A percentile compares a stretch with the other conserved stretches of the same genome.
These are phyloP conservation scores for Nakazawaea siamensis DNA, from an alignment of 805 yeast species.

Conservation along the genomic window DNA sequence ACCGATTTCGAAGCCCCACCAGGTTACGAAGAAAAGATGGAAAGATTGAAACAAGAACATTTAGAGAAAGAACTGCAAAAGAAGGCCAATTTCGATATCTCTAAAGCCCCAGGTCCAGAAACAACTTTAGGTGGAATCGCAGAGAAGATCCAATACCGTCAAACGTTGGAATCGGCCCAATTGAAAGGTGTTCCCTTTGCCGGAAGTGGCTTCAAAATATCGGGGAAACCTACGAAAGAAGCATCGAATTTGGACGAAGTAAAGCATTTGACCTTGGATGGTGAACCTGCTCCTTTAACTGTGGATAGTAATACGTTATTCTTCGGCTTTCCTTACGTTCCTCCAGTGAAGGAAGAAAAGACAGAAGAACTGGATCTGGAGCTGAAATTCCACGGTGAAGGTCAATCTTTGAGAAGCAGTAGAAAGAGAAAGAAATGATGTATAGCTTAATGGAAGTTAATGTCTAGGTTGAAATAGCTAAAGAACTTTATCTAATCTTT, in stretches of 20 bases:
- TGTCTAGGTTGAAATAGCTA: neutral
- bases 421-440: constrained; percentile 17
- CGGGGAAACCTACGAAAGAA: constrained; percentile 42
- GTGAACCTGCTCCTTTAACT: constrained; percentile 62
- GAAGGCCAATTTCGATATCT: constrained; percentile 30
- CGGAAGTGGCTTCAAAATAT: constrained; percentile 66
- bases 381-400: constrained; percentile 49
- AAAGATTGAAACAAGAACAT: constrained; percentile 15
- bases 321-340: constrained; percentile 81
- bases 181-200: constrained; percentile 26
- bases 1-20: constrained; percentile 99
- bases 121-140: constrained; percentile 35
- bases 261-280: constrained; percentile 38
- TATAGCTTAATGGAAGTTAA: neutral
- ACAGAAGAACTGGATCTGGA: constrained; percentile 20
- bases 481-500: neutral
- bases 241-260: constrained; percentile 18
- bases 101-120: constrained; percentile 25
- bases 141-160: constrained; percentile 54
- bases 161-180: constrained; percentile 35
- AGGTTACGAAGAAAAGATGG: constrained; percentile 64
- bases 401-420: constrained; percentile 66
- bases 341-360: constrained; percentile 31
- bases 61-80: constrained; percentile 11
- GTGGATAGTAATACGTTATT: constrained; percentile 84